Evolutionary conservation across 2,329 filamentous ascomycete species (phyloP).

Genomic region (Colletotrichum sp.): DNA sequence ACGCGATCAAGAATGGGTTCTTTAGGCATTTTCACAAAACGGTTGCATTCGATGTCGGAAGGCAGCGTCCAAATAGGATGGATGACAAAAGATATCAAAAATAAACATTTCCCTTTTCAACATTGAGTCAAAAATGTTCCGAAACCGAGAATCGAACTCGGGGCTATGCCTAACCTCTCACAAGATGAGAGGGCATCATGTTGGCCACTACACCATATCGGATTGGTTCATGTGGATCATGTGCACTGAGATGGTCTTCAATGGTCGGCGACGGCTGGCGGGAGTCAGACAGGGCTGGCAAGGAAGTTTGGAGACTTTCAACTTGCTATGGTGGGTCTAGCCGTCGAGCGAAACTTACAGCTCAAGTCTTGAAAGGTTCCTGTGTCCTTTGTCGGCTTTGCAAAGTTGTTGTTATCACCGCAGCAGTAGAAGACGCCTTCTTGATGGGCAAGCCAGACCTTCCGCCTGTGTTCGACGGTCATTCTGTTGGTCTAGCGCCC

Average conservation of each 20-base stretch:
- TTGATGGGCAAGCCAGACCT: background rate
- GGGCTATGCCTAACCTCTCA: background rate
- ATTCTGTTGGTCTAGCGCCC: background rate
- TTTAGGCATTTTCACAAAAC: background rate
- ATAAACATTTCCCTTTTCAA: background rate
- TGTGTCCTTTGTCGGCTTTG: background rate
- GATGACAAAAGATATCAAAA: background rate
- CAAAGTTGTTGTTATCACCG: fast-evolving
- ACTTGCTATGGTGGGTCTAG: background rate
- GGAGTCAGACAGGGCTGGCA: background rate
- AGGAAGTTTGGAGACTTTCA: background rate
- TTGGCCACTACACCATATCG: background rate
- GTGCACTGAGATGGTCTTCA: background rate
- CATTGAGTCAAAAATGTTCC: background rate
- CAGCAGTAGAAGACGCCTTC: background rate
- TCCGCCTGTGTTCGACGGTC: background rate
- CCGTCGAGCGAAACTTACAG: background rate
- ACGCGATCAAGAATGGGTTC: background rate
- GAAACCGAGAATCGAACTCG: background rate
- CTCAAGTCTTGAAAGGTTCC: background rate
- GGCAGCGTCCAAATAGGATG: background rate
- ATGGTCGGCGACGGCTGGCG: background rate
- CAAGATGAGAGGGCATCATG: background rate
- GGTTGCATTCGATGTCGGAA: background rate
- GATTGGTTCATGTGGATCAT: background rate